Conservation (phyloP, 805 yeast genomes). For the Candida quercuum region DNA sequence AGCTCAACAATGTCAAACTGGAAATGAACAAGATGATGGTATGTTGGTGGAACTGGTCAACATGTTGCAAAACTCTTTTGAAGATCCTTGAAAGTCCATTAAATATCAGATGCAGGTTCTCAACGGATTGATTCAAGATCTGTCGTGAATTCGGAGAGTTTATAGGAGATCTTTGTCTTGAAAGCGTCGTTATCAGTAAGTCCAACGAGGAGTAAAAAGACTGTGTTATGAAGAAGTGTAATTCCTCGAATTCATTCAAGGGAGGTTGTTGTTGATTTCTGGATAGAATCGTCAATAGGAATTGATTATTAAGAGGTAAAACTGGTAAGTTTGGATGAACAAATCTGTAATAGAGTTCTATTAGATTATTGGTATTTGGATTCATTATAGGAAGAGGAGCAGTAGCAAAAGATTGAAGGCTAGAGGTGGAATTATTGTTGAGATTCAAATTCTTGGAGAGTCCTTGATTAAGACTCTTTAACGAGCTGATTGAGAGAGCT, state of each 20-base stretch:
- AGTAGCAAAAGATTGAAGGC: constrained; percentile 1
- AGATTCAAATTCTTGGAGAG: constrained; percentile 6
- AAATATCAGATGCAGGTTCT: constrained; percentile 11
- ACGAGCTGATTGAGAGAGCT: constrained; percentile 16
- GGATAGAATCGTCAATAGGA: constrained; percentile 14
- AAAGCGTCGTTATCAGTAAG: constrained; percentile 11
- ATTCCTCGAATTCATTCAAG: constrained; percentile 17
- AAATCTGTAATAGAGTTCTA: constrained; percentile 42
- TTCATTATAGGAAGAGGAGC: constrained; percentile 2
- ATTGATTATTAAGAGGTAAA: constrained; percentile 29
- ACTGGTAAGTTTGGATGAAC: constrained; percentile 34
- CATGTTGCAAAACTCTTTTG: constrained; percentile 5
- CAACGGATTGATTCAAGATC: constrained; percentile 5
- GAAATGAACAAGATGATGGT: constrained; percentile 12
- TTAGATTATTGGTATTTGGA: constrained; percentile 27
- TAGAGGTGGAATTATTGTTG: constrained; percentile 1
- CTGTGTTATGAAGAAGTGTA: constrained; percentile 12
- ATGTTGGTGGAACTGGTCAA: constrained; percentile 10
- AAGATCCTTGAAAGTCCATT: constrained; percentile 12
- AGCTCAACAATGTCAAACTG: constrained; percentile 42
- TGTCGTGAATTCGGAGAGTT: constrained; percentile 2
- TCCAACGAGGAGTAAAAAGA: constrained; percentile 17
- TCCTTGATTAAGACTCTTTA: constrained; percentile 16
- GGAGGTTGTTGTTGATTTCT: constrained; percentile 11
- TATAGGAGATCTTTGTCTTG: constrained; percentile 5